Base-by-base conservation (phyloP, 306 rosid genomes). In the Corylus heterophylla region DNA sequence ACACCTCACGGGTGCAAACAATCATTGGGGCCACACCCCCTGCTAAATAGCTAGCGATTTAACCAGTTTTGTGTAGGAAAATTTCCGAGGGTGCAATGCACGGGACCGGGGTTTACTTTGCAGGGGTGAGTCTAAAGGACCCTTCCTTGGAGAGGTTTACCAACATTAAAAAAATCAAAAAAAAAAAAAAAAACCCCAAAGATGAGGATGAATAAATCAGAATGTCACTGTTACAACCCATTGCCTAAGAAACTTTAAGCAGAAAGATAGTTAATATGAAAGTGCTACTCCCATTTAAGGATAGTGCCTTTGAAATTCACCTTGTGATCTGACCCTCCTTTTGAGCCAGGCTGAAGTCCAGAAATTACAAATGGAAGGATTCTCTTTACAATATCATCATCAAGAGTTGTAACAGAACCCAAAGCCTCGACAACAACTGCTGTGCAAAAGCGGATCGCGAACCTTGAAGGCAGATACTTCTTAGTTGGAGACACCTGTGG, bases 361-460 rank as follows among this genome's bases (percentile, higher is more conserved):
- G 96, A 89, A 76, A 80, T 73, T 69, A 89, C 89, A 76, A 92
- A 93, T 50, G 97, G 90, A 82, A 86, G 90, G 85, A 92, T 87
- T 82, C 87, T 90, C 83, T 83, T 89, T 70, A 95, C 89, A 68
- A 92, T 70, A 83, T 87, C 89, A 82, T 89, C 90, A 68, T 85
- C 76, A 71, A 91, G 76, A 4, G 84, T 84, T 71, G 85, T 68
- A 74, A 84, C 77, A 13, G 94, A 84, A 76, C 97, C 98, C 94
- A 95, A 85, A 56, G 85, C 92, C 87, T 95, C 98, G 4, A 91
- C 51, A 8, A 91, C 84, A 82, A 95, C 97, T 78, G 98, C 98
- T 52, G 98, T 90, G 82, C 98, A 95, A 71, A 91, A 90, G 74
- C 90, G 79, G 80, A 95, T 83, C 48, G 88, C 86, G 7, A 85